These are phyloP conservation scores for Clonostachys rosea DNA, from an alignment of 2,329 filamentous ascomycete species.

Conservation along the genomic window DNA sequence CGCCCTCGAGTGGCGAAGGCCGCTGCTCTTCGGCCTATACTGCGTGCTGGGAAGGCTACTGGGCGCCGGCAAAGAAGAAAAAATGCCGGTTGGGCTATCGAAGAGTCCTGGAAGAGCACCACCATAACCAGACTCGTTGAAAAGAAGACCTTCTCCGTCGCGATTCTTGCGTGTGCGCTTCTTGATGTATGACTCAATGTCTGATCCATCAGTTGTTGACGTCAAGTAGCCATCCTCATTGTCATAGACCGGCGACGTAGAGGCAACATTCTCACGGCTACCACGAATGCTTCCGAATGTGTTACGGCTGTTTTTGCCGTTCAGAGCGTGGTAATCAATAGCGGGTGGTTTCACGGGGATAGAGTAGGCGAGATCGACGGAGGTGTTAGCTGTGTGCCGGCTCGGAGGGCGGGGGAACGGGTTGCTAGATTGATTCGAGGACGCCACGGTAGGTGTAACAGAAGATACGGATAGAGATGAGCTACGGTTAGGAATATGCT, in stretches of 20 bases:
- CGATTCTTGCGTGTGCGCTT: conserved; percentile 6
- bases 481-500: conserved; percentile 18
- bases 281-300: neutral
- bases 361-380: conserved; percentile 27
- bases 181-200: conserved; percentile 16
- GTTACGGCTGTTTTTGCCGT: conserved; percentile 4
- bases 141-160: conserved; percentile 13
- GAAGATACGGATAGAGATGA: conserved; percentile 18
- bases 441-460: conserved; percentile 27
- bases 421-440: conserved; percentile 34
- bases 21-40: too few relatives aligned
- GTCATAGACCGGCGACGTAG: neutral
- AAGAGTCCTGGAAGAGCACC: conserved; percentile 13
- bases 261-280: neutral
- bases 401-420: conserved; percentile 30
- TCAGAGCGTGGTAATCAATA: neutral
- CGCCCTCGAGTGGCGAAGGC: neutral
- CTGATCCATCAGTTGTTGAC: conserved; percentile 17
- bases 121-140: conserved; percentile 16
- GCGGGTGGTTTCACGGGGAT: neutral
- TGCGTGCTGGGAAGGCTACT: too few relatives aligned
- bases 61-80: too few relatives aligned
- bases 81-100: conserved; percentile 1
- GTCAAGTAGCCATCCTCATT: conserved; percentile 8
- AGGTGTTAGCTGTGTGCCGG: conserved; percentile 39